These are phyloP conservation scores for Ophiobolus disseminans DNA, from an alignment of 2,329 filamentous ascomycete genomes.

Conservation along the genomic window DNA sequence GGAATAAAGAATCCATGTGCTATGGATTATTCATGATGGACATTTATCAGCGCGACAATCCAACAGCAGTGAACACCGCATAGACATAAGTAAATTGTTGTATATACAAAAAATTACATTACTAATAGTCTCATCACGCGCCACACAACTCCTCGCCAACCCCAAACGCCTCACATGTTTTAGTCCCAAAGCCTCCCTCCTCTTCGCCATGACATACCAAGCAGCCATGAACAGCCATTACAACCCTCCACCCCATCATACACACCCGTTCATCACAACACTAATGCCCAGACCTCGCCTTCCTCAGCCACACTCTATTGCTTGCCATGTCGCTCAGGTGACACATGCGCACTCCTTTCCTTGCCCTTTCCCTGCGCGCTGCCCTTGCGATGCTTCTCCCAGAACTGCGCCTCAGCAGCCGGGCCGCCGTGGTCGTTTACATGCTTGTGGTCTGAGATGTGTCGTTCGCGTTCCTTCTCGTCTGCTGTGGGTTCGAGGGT, in stretches of 20 bases:
- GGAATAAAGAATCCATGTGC: too few relatives aligned
- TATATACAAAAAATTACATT: too few relatives aligned
- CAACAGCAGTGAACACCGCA: too few relatives aligned
- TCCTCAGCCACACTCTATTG: too few relatives aligned
- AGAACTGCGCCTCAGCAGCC: conserved; percentile 2
- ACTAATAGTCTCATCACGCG: too few relatives aligned
- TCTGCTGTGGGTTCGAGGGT: conserved; percentile 1
- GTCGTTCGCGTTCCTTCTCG: not conserved
- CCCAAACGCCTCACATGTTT: too few relatives aligned
- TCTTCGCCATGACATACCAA: not conserved
- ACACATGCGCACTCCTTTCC: not conserved
- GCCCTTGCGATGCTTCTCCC: conserved; percentile 1
- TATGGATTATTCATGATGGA: too few relatives aligned
- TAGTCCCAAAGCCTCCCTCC: too few relatives aligned
- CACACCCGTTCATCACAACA: not conserved
- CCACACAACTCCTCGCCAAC: too few relatives aligned
- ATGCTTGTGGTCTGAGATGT: conserved; percentile 2
- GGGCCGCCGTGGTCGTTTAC: conserved; percentile 4
- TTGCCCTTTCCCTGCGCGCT: not conserved
- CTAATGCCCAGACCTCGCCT: too few relatives aligned
- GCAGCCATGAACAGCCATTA: not conserved
- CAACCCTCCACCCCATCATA: not conserved
- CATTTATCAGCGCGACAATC: too few relatives aligned
- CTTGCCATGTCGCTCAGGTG: not conserved
- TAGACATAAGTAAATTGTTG: too few relatives aligned